Base-by-base conservation (phyloP, 768 basidiomycete genomes). In the Galerina marginata region DNA sequence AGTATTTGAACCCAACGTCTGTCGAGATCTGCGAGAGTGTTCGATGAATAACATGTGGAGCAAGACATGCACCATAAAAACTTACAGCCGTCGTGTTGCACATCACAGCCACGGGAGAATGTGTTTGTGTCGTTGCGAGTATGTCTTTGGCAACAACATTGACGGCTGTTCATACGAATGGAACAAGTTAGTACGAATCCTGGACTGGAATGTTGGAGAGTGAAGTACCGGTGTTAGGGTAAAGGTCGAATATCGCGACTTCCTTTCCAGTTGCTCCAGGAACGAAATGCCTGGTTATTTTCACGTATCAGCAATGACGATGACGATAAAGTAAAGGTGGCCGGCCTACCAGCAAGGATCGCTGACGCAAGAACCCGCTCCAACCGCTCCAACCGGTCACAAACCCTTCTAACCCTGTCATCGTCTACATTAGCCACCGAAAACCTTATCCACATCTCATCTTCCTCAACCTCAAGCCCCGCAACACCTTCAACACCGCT, bases 371-470 rank as follows among this genome's bases (percentile, higher is more conserved):
- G 81, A 81, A 11, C 86, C 86, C 45, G 20, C 29, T 58, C 64
- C 26, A 53, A 79, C 61, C 79, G 77, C 56, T 53, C 71, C 65
- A 89, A 65, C 54, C 88, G 75, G 72, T 76, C 76, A 60, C 86
- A 89, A 6, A 84, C 86, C 38, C 71, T 65, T 64, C 69, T 67
- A n/a, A 89, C 79, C 67, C 82, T 78, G 53, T 83, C 85, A 52
- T 92, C 89, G 44, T 82, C 80, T 15, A 92, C 84, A 71, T 92
- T 94, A 10, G 91, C 90, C 3, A 93, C 88, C 9, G 90, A 91
- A 71, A 94, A 90, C 55, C 92, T 80, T 33, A 93, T 75, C 89
- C 90, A 93, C 56, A 81, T 74, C 42, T 85, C 82, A 65, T 79
- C 79, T 6, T 81, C 84, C 26, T 79, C 79, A 1, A 78, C 81